A percentile compares a stretch with the other conserved stretches of the same genome.
Conservation (phyloP, 2,329 filamentous ascomycete genomes). For the Hawksworthiomyces lignivorus region DNA sequence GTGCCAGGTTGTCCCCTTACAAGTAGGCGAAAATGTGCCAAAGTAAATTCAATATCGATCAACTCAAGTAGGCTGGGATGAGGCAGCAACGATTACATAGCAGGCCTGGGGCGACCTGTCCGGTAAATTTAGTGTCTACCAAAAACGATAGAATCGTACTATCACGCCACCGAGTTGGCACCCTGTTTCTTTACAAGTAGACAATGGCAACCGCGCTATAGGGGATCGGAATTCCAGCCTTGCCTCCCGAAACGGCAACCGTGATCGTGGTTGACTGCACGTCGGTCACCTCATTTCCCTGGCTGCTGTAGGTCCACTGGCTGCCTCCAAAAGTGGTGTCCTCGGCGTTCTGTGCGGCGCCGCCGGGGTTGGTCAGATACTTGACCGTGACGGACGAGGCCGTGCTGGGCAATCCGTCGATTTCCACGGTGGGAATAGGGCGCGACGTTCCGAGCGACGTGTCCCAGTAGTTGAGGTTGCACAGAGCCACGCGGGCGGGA, state of each 20-base stretch:
- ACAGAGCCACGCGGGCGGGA: not conserved
- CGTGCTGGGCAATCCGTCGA: too few species aligned
- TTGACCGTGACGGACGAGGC: not conserved
- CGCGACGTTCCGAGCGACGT: not conserved
- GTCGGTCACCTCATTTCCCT: not conserved
- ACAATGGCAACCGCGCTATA: constrained; percentile 1
- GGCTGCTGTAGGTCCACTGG: constrained; percentile 2
- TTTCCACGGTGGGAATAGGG: too few species aligned
- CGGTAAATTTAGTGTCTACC: too few species aligned
- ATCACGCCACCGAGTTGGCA: too few species aligned
- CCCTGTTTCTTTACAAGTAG: not conserved
- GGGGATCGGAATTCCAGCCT: not conserved
- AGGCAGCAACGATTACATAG: too few species aligned
- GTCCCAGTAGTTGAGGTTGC: constrained; percentile 5
- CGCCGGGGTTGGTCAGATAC: constrained; percentile 4
- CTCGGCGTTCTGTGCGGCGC: not conserved
- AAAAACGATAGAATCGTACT: too few species aligned
- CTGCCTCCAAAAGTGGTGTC: constrained; percentile 4
- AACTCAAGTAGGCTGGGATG: too few species aligned
- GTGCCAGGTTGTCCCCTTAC: too few species aligned
- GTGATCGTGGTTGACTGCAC: not conserved
- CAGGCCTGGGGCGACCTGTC: too few species aligned
- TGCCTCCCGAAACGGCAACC: not conserved
- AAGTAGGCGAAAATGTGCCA: too few species aligned
- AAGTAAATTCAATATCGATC: too few species aligned